Base-by-base conservation (phyloP, 768 basidiomycete species). In the Tubosaeta sp. region DNA sequence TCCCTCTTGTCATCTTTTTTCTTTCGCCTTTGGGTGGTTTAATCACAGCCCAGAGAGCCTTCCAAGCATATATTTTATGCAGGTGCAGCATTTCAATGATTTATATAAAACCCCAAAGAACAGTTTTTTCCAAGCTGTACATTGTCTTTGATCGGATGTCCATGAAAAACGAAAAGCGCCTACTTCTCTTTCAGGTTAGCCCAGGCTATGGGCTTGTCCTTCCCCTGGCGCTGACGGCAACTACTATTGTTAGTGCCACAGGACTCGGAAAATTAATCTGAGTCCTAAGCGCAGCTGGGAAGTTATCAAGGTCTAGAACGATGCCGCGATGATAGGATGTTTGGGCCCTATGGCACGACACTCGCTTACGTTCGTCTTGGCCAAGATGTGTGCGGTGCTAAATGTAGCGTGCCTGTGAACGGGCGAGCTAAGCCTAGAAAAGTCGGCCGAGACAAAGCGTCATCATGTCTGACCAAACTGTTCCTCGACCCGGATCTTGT, bases 1-100 rank as follows among this genome's bases (percentile, higher is more conserved):
- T 67, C 63, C 63, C 65, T 64, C 63, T 64, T 66, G 63, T 64
- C 63, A 64, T 29, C 5, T n/a, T 43, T 43, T 42, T 43, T 43
- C 14, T 29, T 2, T 18, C 16, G n/a, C 42, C 5, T 0, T 4
- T 10, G 16, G 11, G 12, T 40, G 22, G 34, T n/a, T 8, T n/a
- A n/a, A n/a, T n/a, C n/a, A n/a, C n/a, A n/a, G n/a, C n/a, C n/a
- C n/a, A n/a, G n/a, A 32, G 12, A 32, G 16, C 14, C 12, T 32
- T 3, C 5, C 16, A 6, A 32, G 31, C n/a, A 4, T 6, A 34
- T n/a, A 5, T n/a, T 8, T n/a, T n/a, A 34, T n/a, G 34, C 7
- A n/a, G 34, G 11, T 34, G 34, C 34, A n/a, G 34, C 7, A 14
- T 16, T n/a, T 34, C 16, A 16, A 11, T 32, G 31, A 34, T 34